These are phyloP conservation scores for Fusarium gaditjirri DNA, from an alignment of 2,329 filamentous ascomycete species.

Conservation along the genomic window DNA sequence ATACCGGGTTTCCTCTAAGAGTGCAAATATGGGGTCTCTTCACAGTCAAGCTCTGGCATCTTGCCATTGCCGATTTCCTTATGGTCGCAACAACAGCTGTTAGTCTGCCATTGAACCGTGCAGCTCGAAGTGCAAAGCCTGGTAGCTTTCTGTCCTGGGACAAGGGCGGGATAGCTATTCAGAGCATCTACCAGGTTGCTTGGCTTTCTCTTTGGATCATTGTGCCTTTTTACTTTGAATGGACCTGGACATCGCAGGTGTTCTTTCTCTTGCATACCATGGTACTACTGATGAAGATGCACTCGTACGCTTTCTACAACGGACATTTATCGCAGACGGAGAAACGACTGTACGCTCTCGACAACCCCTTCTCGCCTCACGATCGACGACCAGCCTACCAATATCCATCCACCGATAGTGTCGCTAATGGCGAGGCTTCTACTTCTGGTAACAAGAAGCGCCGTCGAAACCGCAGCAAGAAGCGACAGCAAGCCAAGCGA, in stretches of 20 bases:
- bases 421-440: constrained; percentile 44
- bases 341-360: constrained; percentile 80
- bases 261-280: constrained; percentile 93
- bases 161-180: constrained; percentile 79
- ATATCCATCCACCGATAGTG: constrained; percentile 73
- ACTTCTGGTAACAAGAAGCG: constrained; percentile 39
- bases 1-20: constrained; percentile 87
- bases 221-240: constrained; percentile 85
- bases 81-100: constrained; percentile 84
- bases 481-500: constrained; percentile 25
- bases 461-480: constrained; percentile 34
- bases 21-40: constrained; percentile 90
- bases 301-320: constrained; percentile 98
- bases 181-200: constrained; percentile 80
- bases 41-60: constrained; percentile 86
- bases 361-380: constrained; percentile 71
- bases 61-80: constrained; percentile 82
- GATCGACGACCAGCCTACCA: constrained; percentile 77
- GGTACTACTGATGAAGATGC: constrained; percentile 97
- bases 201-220: constrained; percentile 89
- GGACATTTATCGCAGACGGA: constrained; percentile 92
- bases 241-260: constrained; percentile 98
- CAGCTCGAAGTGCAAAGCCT: constrained; percentile 66
- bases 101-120: constrained; percentile 77
- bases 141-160: constrained; percentile 75